Conservation (phyloP, 768 basidiomycete genomes). For the Russula sp. region DNA sequence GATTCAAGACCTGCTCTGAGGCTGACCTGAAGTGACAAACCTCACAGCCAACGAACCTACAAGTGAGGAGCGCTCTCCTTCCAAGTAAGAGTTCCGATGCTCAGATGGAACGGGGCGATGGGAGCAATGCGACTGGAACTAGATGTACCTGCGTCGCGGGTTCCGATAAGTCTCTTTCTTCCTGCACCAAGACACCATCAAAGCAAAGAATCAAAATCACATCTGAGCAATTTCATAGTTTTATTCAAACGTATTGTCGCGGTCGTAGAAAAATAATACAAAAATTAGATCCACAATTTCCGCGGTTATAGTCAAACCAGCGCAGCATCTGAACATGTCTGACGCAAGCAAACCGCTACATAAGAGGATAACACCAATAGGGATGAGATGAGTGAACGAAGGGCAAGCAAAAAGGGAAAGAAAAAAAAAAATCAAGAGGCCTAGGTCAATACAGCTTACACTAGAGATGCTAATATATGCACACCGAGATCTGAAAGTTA, state of each 20-base stretch:
- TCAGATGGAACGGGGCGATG: neutral
- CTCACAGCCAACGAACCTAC: neutral
- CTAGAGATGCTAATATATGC: constrained; percentile 10
- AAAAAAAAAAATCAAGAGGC: neutral
- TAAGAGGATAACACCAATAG: constrained; percentile 4
- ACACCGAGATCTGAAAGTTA: constrained; percentile 23
- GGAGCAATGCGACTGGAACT: neutral
- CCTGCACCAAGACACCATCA: neutral
- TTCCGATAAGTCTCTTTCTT: neutral
- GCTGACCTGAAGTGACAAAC: neutral
- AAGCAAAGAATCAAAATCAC: neutral
- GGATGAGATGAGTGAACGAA: neutral
- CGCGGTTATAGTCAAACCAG: constrained; percentile 14
- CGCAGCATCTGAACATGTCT: constrained; percentile 18
- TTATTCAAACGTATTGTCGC: constrained; percentile 13
- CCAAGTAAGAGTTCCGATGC: neutral
- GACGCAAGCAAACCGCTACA: constrained; percentile 7
- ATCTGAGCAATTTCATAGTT: neutral
- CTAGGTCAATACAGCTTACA: constrained; percentile 12
- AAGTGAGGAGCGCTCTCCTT: neutral
- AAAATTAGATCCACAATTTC: constrained; percentile 21
- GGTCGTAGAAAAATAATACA: constrained; percentile 21
- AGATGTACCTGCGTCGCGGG: neutral
- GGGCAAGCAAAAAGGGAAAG: neutral
- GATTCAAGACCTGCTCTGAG: neutral